These are phyloP conservation scores for Suhomyces choctaworum DNA, from an alignment of 1,139 yeast genomes.

Conservation along the genomic window DNA sequence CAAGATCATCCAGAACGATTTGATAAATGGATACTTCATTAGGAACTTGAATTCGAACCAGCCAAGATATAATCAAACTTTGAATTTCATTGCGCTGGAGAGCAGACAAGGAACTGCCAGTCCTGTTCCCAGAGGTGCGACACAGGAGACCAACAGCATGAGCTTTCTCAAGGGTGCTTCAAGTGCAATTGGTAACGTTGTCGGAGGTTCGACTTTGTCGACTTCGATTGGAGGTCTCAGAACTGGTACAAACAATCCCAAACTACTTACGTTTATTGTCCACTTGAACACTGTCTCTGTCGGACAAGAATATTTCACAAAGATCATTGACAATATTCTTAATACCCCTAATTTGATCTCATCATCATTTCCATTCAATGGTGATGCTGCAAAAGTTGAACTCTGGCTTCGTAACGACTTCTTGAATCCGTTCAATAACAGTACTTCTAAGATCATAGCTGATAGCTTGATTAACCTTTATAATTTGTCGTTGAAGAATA, in stretches of 20 bases:
- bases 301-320: slow-evolving; percentile 55
- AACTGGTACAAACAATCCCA: slow-evolving; percentile 27
- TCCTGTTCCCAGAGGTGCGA: slow-evolving; percentile 35
- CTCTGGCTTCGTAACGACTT: slow-evolving; percentile 40
- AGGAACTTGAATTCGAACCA: slow-evolving; percentile 57
- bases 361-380: slow-evolving; percentile 51
- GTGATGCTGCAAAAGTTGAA: slow-evolving; percentile 46
- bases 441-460: slow-evolving; percentile 47
- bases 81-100: slow-evolving; percentile 25
- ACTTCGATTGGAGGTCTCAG: slow-evolving; percentile 21
- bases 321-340: slow-evolving; percentile 42
- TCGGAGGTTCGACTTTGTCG: slow-evolving; percentile 30
- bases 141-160: slow-evolving; percentile 31
- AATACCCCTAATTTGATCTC: slow-evolving; percentile 14
- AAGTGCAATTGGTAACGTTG: slow-evolving; percentile 49
- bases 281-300: slow-evolving; percentile 63
- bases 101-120: slow-evolving; percentile 18
- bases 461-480: slow-evolving; percentile 59
- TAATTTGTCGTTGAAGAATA: slow-evolving; percentile 56
- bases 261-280: slow-evolving; percentile 51
- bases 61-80: slow-evolving; percentile 51
- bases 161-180: slow-evolving; percentile 50
- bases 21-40: slow-evolving; percentile 42
- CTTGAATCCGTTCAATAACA: slow-evolving; percentile 40
- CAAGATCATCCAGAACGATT: slow-evolving; percentile 36